These are phyloP conservation scores for Trichomonas tenax DNA, from an alignment of 208 protist species.

Conservation along the genomic window DNA sequence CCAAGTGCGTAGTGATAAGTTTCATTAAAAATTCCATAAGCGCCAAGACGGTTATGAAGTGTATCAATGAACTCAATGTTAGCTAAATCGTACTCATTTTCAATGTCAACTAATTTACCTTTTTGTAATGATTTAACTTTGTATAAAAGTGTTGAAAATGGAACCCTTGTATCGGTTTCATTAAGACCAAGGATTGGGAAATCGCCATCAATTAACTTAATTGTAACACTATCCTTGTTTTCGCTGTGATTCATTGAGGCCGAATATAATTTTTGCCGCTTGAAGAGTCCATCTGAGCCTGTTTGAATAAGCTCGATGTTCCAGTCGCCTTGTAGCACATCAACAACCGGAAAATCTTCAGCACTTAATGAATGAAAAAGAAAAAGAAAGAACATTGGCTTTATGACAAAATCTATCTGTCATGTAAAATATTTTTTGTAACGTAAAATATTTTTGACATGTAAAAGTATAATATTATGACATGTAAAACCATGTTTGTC, in stretches of 20 bases:
- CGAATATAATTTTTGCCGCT: background rate
- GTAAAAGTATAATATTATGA: no score
- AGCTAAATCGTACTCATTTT: background rate
- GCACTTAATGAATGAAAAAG: no score
- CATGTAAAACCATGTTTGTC: no score
- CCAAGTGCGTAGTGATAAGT: background rate
- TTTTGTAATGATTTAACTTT: background rate
- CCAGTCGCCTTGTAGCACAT: background rate
- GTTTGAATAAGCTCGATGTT: background rate
- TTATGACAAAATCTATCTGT: no score
- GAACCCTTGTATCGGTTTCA: background rate
- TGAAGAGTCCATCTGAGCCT: background rate
- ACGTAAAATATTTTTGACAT: no score
- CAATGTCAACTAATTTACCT: background rate
- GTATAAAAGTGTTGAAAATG: background rate
- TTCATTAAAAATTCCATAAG: background rate
- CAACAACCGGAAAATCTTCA: background rate
- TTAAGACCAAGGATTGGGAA: background rate
- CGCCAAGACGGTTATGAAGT: background rate
- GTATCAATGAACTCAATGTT: background rate
- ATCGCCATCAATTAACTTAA: background rate
- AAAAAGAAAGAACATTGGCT: no score
- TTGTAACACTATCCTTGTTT: background rate
- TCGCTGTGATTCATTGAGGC: background rate
- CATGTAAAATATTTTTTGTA: no score